Evolutionary conservation across 2,329 filamentous ascomycete genomes (phyloP), one percentile per base, ranked within the genome.

Genomic region (Diaporthe vaccinii): DNA sequence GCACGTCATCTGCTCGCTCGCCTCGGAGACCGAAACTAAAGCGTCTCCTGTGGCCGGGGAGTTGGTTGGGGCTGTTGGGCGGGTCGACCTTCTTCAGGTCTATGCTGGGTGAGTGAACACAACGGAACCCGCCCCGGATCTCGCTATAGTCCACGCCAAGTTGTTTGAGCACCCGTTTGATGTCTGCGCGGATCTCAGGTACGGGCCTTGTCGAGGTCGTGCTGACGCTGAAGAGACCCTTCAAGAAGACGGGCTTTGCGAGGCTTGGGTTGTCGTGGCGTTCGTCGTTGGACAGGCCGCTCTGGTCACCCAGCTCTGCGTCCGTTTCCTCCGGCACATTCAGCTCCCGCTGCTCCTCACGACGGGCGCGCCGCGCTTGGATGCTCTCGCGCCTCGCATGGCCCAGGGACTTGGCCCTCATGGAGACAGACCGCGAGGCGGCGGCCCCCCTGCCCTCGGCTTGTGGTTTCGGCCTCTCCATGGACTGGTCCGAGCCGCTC

Each of bases 161-260:
- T 82, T 96, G 93, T 78, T 92, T 93, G 71, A 99, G 86, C 3
- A 98, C 97, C 68, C 96, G 91, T 81, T 97, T 97, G 79, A 99
- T 94, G 82, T 99, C 97, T 9, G 92, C 88, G 53, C 96, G 92
- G 77, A 99, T 99, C 75, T 95, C 92, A 1, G 92, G 88, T 15
- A 98, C 91, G 1, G 96, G 95, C 82, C 97, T 98, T 81, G 93
- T 97, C 75, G 95, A 98, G 9, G 97, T 99, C 0, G 97, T 99
- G 5, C 95, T 97, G 72, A 98, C 97, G 80, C 96, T 98, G 86
- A 99, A 98, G 25, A 99, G 89, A 6, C 97, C 97, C 84, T 98
- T 99, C 74, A 99, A 90, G 83, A 94, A 98, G 4, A 98, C 97
- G 0, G 97, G 97, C 83, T 98, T 98, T 72, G 96, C 93, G 76